Conservation (phyloP, 225 moss, liverwort and hornwort genomes). For the Antitrichia curtipendula region DNA sequence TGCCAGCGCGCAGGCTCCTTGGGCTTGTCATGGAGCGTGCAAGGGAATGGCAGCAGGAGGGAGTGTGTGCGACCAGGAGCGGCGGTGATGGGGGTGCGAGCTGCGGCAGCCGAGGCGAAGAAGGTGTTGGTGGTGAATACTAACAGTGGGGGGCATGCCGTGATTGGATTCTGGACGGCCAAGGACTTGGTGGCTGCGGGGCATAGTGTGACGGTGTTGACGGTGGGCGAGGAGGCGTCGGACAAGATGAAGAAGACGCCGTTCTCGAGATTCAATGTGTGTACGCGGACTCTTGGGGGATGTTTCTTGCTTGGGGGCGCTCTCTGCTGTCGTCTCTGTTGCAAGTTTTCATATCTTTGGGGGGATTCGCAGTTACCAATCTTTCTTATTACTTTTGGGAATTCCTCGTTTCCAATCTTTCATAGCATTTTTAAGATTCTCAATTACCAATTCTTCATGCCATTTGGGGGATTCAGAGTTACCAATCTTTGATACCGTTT, state of each 20-base stretch:
- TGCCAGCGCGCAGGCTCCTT: constrained; percentile 8
- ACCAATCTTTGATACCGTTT: not conserved
- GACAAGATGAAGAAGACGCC: constrained; percentile 96
- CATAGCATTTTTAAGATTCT: not conserved
- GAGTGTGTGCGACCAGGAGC: not conserved
- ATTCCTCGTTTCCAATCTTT: not conserved
- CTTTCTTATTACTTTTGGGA: not conserved
- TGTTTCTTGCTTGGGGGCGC: not conserved
- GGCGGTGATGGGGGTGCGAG: not conserved
- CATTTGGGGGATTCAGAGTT: not conserved
- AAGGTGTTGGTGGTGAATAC: constrained; percentile 91
- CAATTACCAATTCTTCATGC: not conserved
- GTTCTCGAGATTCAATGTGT: constrained; percentile 76
- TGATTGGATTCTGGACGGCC: constrained; percentile 91
- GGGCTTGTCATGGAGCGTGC: not conserved
- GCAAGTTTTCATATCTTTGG: not conserved
- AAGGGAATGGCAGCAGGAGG: not conserved
- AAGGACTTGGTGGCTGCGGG: constrained; percentile 81
- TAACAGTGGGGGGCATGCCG: constrained; percentile 89
- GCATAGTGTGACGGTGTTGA: constrained; percentile 64
- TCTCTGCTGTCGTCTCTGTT: not conserved
- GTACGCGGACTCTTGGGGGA: not conserved
- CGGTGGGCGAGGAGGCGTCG: constrained; percentile 79
- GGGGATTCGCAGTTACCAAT: not conserved
- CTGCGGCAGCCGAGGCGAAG: constrained; percentile 47